Evolutionary conservation across 2,329 filamentous ascomycete species (phyloP).

Genomic region (Diplodia mutila): DNA sequence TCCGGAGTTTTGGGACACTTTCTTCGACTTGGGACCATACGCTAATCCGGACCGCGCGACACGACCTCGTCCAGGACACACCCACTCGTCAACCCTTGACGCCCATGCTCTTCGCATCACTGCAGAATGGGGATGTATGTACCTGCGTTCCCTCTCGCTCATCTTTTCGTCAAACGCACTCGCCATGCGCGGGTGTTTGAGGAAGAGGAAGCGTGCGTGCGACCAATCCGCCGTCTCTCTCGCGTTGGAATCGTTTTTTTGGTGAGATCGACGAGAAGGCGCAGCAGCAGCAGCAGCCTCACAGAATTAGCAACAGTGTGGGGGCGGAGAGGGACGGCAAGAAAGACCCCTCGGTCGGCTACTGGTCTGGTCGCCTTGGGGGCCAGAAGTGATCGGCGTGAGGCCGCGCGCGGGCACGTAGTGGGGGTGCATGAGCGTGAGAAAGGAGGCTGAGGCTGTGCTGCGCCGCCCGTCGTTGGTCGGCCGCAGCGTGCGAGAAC

Average conservation of each 20-base stretch:
- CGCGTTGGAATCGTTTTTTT: not conserved
- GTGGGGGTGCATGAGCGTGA: too few relatives aligned
- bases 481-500: not conserved
- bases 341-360: too few relatives aligned
- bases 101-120: not conserved
- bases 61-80: not conserved
- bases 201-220: not conserved
- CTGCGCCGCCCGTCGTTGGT: too few relatives aligned
- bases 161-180: not conserved
- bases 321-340: too few relatives aligned
- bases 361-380: not conserved
- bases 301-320: not conserved
- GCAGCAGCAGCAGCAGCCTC: not conserved
- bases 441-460: too few relatives aligned
- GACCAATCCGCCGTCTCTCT: too few relatives aligned
- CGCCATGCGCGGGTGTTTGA: not conserved
- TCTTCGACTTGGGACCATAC: not conserved
- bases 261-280: not conserved
- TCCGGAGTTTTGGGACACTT: too few relatives aligned
- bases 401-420: not conserved
- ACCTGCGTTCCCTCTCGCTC: not conserved
- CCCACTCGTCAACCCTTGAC: not conserved
- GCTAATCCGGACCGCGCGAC: not conserved
- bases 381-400: not conserved
- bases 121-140: not conserved